A percentile compares a stretch with the other conserved stretches of the same genome.
These are phyloP conservation scores for Aspergillus thermomutatus DNA, from an alignment of 2,329 filamentous ascomycete species.

Conservation along the genomic window DNA sequence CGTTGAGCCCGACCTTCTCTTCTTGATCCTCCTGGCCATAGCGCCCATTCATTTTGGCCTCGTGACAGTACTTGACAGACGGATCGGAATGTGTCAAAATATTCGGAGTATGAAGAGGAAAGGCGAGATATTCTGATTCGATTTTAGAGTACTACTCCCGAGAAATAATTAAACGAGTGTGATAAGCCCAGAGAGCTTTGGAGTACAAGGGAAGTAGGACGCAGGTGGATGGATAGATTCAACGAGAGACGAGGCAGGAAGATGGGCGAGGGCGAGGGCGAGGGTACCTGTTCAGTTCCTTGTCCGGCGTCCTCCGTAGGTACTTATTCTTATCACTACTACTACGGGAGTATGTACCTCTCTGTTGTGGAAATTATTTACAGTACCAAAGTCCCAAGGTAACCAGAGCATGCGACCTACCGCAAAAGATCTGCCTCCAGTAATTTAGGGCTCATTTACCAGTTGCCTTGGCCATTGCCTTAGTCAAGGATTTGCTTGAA, in stretches of 20 bases:
- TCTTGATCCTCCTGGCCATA: conserved; percentile 21
- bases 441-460: not conserved
- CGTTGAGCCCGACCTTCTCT: conserved; percentile 26
- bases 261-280: conserved; percentile 3
- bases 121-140: not conserved
- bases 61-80: not conserved
- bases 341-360: not conserved
- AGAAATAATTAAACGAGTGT: not conserved
- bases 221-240: not conserved
- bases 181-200: not conserved
- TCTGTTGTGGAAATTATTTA: too few relatives aligned
- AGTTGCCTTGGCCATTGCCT: not conserved
- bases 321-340: not conserved
- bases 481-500: too few relatives aligned
- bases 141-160: not conserved
- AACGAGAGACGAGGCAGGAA: conserved; percentile 1
- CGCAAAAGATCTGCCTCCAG: not conserved
- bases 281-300: conserved; percentile 2
- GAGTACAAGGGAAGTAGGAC: not conserved
- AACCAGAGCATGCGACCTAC: not conserved
- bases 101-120: not conserved
- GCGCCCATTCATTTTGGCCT: conserved; percentile 11
- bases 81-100: not conserved
- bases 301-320: not conserved
- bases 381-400: too few relatives aligned